Percentiles rank a stretch among this genome's conserved stretches.
These are phyloP conservation scores for Pisolithus sp. DNA, from an alignment of 768 basidiomycete species.

Conservation along the genomic window DNA sequence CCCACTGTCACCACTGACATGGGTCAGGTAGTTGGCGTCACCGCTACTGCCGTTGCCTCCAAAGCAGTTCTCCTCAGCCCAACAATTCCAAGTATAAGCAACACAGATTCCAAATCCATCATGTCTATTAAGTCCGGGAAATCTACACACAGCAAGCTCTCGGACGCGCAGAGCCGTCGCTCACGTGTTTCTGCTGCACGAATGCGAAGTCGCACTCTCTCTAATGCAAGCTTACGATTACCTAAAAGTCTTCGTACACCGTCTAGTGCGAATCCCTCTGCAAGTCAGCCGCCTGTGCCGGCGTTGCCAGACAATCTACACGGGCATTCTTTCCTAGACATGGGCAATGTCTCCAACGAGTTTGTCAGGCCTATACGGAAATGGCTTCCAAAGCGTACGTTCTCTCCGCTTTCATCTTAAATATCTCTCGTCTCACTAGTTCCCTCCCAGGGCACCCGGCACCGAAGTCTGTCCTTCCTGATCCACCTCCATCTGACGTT, in stretches of 20 bases:
- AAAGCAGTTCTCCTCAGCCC: constrained; percentile 28
- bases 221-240: constrained; percentile 61
- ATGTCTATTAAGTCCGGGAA: constrained; percentile 15
- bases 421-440: neutral
- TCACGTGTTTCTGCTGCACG: constrained; percentile 58
- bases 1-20: constrained; percentile 20
- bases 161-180: constrained; percentile 25
- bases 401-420: neutral
- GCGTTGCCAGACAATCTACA: constrained; percentile 14
- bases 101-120: constrained; percentile 19
- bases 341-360: constrained; percentile 28
- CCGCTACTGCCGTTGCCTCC: constrained; percentile 32
- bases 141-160: constrained; percentile 19
- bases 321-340: constrained; percentile 29
- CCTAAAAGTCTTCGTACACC: constrained; percentile 32
- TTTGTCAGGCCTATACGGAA: constrained; percentile 21
- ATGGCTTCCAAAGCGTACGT: constrained; percentile 11
- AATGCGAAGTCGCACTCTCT: constrained; percentile 54
- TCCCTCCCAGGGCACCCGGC: constrained; percentile 9
- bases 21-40: constrained; percentile 32
- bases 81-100: constrained; percentile 1
- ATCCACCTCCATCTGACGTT: constrained; percentile 18
- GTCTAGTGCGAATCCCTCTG: constrained; percentile 30
- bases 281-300: constrained; percentile 26
- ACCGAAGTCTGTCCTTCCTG: constrained; percentile 12